Percentiles rank a stretch among this genome's conserved stretches.
These are phyloP conservation scores for Trichoderma orchidacearum DNA, from an alignment of 495 filamentous ascomycete species.

Conservation along the genomic window DNA sequence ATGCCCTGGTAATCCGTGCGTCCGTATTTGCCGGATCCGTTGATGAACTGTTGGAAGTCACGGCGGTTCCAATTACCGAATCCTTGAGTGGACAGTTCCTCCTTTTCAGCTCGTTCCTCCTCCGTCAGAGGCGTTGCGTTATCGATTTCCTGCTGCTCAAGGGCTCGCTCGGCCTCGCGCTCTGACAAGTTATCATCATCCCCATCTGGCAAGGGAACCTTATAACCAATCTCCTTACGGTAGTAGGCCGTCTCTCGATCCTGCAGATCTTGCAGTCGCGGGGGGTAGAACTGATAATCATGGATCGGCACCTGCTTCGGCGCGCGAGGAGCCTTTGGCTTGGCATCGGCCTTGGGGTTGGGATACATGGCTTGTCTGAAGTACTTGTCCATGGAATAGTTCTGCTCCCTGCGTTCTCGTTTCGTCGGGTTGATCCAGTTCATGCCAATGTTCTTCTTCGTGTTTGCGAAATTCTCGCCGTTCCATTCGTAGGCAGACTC, in stretches of 20 bases:
- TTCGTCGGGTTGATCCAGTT: conserved; percentile 99
- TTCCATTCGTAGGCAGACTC: conserved; percentile 99
- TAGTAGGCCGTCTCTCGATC: conserved; percentile 93
- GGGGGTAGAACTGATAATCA: conserved; percentile 95
- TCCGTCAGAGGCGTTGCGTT: conserved; percentile 80
- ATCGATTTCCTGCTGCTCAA: conserved; percentile 87
- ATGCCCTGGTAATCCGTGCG: conserved; percentile 73
- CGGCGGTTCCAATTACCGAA: conserved; percentile 91
- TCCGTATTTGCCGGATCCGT: conserved; percentile 85
- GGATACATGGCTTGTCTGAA: conserved; percentile 71
- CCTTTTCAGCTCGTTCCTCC: conserved; percentile 76
- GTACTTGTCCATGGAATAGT: conserved; percentile 98
- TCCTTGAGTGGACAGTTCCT: conserved; percentile 62
- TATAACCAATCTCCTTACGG: conserved; percentile 90
- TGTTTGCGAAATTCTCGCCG: conserved; percentile 81
- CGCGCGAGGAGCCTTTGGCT: conserved; percentile 89
- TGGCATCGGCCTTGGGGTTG: conserved; percentile 72
- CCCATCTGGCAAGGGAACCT: conserved; percentile 71
- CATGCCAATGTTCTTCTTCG: conserved; percentile 87
- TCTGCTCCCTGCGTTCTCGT: conserved; percentile 95
- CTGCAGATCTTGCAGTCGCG: conserved; percentile 70
- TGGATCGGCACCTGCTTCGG: conserved; percentile 87
- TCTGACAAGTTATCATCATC: conserved; percentile 71
- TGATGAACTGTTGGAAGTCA: conserved; percentile 97
- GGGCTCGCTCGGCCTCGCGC: conserved; percentile 73